Base-by-base conservation (phyloP, 2,329 filamentous ascomycete species). In the Dothistroma pini region DNA sequence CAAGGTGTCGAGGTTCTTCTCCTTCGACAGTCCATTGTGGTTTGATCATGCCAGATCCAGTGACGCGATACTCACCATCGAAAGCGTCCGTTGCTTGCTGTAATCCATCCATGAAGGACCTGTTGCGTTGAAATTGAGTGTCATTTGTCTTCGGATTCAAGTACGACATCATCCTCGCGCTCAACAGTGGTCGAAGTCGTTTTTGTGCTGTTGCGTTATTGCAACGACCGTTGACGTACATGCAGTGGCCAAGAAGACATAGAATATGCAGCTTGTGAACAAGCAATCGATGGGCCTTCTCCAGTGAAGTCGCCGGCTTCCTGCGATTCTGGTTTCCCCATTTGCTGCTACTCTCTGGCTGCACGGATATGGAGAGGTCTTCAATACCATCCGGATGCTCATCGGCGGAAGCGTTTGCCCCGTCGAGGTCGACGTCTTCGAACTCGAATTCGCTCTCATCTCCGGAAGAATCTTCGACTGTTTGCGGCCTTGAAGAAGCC, bases 251-350 rank as follows among this genome's bases (percentile, higher is more conserved):
- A 16, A 99, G 76, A 1, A 99, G 81, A 72, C 91, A 96, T 14
- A 97, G 78, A 0, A 97, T 66, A 76, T 99, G 93, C 63, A 87
- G 80, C 75, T 93, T 96, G 75, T 99, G 95, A n/a, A 92, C 81
- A 56, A 91, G 84, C 32, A 95, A 74, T 21, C 93, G 85, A 32
- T 81, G 72, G 52, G 80, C 82, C 64, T 82, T 86, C 64, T 89
- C 86, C 0, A 80, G 78, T 7, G 79, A 78, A 1, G 83, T 83
- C 16, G 83, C 76, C 21, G 83, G 80, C 63, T 82, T 84, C 56
- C 83, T 78, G 64, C 79, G 77, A 31, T 71, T 63, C 57, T 70
- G 72, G 54, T 69, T 69, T 62, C 66, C 71, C 2, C 62, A 72
- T 22, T 16, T 32, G 29, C 75, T 63, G 59, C 69, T 69, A 51